Conservation (phyloP, 2,329 filamentous ascomycete genomes). For the Metarhizium anisopliae region DNA sequence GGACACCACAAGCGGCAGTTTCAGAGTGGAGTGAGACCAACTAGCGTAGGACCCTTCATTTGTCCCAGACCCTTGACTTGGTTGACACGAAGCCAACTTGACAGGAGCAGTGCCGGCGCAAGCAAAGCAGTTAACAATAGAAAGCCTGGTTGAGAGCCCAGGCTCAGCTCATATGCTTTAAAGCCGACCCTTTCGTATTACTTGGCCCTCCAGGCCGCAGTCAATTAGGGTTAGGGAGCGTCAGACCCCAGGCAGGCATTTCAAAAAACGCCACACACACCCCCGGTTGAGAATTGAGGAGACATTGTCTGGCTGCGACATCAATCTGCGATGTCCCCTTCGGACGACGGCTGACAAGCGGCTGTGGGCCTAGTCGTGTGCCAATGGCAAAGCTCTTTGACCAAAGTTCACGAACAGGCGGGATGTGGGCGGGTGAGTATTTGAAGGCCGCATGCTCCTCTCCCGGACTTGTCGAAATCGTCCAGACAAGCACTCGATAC, state of each 20-base stretch:
- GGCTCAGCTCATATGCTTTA: no score
- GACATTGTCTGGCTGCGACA: neutral
- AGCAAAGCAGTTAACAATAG: neutral
- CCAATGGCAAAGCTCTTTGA: neutral
- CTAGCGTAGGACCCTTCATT: neutral
- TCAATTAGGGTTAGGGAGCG: neutral
- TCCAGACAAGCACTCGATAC: neutral
- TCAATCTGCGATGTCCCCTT: no score
- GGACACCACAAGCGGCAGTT: no score
- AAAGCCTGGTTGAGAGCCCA: neutral
- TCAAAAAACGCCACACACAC: neutral
- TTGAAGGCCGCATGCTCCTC: no score
- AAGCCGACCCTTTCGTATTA: neutral
- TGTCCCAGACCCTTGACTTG: neutral
- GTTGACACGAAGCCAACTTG: neutral
- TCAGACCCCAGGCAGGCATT: no score
- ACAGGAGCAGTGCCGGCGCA: neutral
- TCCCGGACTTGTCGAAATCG: neutral
- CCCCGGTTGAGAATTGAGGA: neutral
- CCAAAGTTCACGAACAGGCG: neutral
- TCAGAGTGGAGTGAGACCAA: neutral
- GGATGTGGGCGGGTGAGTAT: neutral
- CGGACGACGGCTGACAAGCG: no score
- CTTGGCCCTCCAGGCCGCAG: neutral
- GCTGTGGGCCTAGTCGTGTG: neutral